Conservation (phyloP, 306 rosid genomes). For the Cajanus cajan region DNA sequence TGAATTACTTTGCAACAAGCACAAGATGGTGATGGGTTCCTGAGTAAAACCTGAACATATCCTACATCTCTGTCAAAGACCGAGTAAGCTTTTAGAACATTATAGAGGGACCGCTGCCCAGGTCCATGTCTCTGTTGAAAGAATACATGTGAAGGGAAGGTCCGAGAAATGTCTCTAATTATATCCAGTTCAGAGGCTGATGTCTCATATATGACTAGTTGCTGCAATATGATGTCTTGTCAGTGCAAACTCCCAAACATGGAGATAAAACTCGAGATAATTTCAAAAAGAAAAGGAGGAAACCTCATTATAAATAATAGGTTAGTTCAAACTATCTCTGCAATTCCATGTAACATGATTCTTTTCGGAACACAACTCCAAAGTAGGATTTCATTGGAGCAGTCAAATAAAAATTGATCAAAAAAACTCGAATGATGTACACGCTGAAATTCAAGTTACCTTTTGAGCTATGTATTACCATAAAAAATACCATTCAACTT, state of each 20-base stretch:
- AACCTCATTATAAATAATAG: not conserved
- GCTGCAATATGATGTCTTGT: slow-evolving; percentile 58
- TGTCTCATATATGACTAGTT: slow-evolving; percentile 95
- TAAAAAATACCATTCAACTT: not conserved
- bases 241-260: slow-evolving; percentile 21
- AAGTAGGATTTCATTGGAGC: not conserved
- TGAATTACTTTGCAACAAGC: slow-evolving; percentile 3
- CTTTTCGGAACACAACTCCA: slow-evolving; percentile 1
- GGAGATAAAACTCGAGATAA: not conserved
- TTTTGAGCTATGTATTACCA: not conserved
- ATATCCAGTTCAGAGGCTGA: slow-evolving; percentile 95
- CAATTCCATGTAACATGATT: not conserved
- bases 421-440: not conserved
- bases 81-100: slow-evolving; percentile 92
- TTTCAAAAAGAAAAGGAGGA: slow-evolving; percentile 5
- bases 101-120: slow-evolving; percentile 97
- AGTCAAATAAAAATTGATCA: not conserved
- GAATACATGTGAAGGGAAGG: slow-evolving; percentile 96
- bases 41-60: slow-evolving; percentile 86
- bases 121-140: slow-evolving; percentile 99
- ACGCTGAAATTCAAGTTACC: not conserved
- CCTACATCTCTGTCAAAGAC: slow-evolving; percentile 97
- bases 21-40: slow-evolving; percentile 9
- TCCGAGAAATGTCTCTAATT: slow-evolving; percentile 95
- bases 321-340: not conserved